Evolutionary conservation across 345 rosid species (phyloP), one percentile per base, ranked within the genome.

Genomic region (Syzygium aromaticum): DNA sequence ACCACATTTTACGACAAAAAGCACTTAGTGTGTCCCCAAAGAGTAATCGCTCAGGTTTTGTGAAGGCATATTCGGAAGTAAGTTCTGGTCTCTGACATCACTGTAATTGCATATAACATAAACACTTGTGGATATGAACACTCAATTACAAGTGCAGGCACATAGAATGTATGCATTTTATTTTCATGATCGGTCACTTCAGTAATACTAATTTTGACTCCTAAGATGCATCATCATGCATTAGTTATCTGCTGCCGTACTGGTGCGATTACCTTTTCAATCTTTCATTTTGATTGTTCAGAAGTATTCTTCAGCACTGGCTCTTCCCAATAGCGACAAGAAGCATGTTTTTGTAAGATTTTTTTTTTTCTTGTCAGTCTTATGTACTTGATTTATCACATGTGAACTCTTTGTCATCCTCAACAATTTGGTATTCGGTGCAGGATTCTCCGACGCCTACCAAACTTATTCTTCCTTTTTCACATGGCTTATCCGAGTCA

Each of bases 391-490:
- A 51, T 73, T 56, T 84, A 38, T 85, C 59, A 63, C 82, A 38
- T 33, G 82, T 73, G 82, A 73, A 38, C 27, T 73, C 82, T 33
- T 33, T 57, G 22, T 86, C 78, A 88, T 85, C 28, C 19, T n/a
- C 54, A 21, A 63, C 53, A 77, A 57, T 53, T n/a, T 80, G 85
- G 25, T 88, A 53, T 87, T 85, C 84, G 86, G 64, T 90, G 88
- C 93, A 97, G 99, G 99, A 96, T 67, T 91, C 98, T 53, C 98
- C 99, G 61, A 94, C 99, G 11, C 98, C 99, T 90, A 92, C 96
- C 57, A 98, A 98, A 93, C 94, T 91, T 88, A 86, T 95, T 83
- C 89, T 86, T 54, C 95, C 98, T 53, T 92, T 94, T 89, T 90
- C 98, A 83, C 98, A 92, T 87, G 89, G 94, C 91, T 86, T 96